Conservation (phyloP, 495 filamentous ascomycete genomes). For the Xylaria grammica region DNA sequence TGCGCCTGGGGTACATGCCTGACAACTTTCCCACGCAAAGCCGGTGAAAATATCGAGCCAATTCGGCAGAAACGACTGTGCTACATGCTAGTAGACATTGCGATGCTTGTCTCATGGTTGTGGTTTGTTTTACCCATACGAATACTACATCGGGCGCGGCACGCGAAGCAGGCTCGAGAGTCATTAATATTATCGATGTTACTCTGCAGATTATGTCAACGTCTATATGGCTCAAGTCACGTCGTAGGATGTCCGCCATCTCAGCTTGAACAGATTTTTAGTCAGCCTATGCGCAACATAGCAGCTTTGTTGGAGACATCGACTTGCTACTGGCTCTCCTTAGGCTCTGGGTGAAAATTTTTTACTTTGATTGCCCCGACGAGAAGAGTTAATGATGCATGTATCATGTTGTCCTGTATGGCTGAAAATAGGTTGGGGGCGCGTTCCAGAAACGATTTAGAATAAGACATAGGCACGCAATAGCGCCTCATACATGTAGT, state of each 20-base stretch:
- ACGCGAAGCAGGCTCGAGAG: not conserved
- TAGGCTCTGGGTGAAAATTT: not conserved
- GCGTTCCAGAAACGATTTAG: conserved; percentile 6
- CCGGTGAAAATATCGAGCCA: not conserved
- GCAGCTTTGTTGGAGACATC: too few species aligned
- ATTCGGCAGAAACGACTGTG: not conserved
- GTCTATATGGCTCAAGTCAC: not conserved
- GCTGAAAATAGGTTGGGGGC: conserved; percentile 21
- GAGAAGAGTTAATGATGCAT: not conserved
- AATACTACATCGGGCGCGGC: conserved; percentile 15
- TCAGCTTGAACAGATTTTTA: not conserved
- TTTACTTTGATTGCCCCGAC: not conserved
- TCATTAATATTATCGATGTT: not conserved
- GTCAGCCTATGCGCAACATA: not conserved
- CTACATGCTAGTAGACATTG: not conserved
- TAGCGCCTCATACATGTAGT: not conserved
- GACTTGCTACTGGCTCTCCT: not conserved
- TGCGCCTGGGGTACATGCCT: not conserved
- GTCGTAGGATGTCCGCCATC: not conserved
- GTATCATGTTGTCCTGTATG: not conserved
- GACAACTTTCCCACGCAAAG: conserved; percentile 2
- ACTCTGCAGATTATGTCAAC: not conserved
- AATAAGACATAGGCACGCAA: conserved; percentile 1
- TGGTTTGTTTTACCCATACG: not conserved
- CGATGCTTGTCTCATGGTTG: not conserved